Conservation (phyloP, 78 protist genomes). For the Monosiga brevicollis region DNA sequence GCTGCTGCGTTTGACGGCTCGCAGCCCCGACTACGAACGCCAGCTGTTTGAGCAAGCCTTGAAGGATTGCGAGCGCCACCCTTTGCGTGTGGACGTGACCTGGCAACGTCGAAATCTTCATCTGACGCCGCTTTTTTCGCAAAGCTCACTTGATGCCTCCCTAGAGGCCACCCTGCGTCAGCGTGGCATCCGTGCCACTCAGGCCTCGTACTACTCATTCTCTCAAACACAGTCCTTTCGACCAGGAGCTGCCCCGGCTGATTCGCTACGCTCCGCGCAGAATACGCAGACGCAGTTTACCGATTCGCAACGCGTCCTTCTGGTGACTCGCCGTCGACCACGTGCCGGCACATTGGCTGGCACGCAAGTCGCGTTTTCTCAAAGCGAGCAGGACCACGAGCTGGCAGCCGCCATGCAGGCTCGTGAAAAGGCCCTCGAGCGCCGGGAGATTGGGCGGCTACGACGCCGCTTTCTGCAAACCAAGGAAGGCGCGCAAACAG, state of each 20-base stretch:
- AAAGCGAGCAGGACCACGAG: neutral
- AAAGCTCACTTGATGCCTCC: too few species aligned
- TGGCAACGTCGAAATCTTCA: constrained; percentile 3
- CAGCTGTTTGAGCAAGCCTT: neutral
- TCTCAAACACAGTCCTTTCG: neutral
- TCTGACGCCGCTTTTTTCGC: constrained; percentile 1
- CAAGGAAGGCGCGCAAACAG: neutral
- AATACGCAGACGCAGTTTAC: neutral
- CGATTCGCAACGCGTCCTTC: neutral
- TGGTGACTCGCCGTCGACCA: neutral
- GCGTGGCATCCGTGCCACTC: constrained; percentile 9
- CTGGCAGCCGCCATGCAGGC: neutral
- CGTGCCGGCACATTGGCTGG: neutral
- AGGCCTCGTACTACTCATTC: neutral
- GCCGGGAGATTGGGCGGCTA: neutral
- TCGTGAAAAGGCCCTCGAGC: neutral
- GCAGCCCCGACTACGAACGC: constrained; percentile 5
- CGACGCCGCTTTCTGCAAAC: neutral
- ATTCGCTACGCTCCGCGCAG: too few species aligned
- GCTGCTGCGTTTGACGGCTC: neutral
- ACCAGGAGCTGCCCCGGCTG: neutral
- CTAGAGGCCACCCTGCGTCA: too few species aligned
- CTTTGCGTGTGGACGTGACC: neutral
- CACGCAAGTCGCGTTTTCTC: neutral
- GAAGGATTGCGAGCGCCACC: neutral